Evolutionary conservation across 768 basidiomycete species (phyloP).

Genomic region (Calocybe cyanea): DNA sequence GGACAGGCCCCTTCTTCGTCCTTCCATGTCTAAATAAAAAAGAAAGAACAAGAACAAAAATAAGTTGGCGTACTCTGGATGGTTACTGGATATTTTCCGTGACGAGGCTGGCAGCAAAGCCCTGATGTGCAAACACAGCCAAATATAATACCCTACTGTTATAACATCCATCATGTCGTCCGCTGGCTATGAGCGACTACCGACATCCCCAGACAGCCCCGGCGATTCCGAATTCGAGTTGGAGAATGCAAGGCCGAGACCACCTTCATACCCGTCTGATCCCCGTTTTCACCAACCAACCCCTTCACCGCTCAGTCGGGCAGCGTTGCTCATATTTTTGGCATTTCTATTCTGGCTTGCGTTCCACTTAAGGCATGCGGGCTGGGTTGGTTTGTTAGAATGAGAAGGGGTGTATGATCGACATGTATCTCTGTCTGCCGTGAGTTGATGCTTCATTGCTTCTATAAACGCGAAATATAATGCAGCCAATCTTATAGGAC

Average conservation of each 20-base stretch:
- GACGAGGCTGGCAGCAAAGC: neutral
- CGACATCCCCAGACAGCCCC: slow-evolving; percentile 6
- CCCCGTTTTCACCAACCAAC: slow-evolving; percentile 15
- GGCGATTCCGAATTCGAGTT: slow-evolving; percentile 10
- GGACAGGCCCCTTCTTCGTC: neutral
- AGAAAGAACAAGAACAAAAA: too few relatives aligned
- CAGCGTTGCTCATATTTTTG: slow-evolving; percentile 12
- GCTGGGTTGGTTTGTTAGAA: slow-evolving; percentile 9
- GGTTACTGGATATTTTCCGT: too few relatives aligned
- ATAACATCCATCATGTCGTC: slow-evolving; percentile 4
- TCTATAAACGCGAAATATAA: too few relatives aligned
- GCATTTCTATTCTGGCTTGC: slow-evolving; percentile 14
- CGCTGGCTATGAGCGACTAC: slow-evolving; percentile 9
- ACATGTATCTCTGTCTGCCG: too few relatives aligned
- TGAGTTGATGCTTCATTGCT: too few relatives aligned
- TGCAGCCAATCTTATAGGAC: too few relatives aligned
- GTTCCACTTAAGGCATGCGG: slow-evolving; percentile 17
- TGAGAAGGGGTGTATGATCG: too few relatives aligned
- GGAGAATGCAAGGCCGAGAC: slow-evolving; percentile 12
- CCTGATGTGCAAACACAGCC: too few relatives aligned
- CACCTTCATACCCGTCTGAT: slow-evolving; percentile 10
- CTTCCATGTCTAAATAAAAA: neutral
- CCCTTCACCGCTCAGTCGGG: slow-evolving; percentile 12
- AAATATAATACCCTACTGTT: too few relatives aligned
- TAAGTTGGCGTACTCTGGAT: too few relatives aligned